Base-by-base conservation (phyloP, 805 yeast species). In the Debaryomyces castellii region DNA sequence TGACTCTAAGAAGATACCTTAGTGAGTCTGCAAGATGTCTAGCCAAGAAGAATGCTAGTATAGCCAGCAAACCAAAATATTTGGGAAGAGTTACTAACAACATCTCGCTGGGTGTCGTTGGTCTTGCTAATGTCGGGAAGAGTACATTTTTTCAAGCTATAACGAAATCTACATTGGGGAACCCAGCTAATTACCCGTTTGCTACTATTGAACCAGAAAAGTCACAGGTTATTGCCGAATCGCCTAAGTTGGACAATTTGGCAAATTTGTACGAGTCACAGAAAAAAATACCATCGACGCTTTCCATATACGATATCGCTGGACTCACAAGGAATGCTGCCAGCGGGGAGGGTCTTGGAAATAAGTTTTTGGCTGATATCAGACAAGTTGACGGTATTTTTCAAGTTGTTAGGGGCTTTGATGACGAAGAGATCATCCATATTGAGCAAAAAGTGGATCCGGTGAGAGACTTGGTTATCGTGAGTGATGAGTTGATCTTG, bases 201-300 rank as follows among this genome's bases (percentile, higher is more conserved):
- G 90, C 90, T 8, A 84, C 90, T 7, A 85, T 84, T 45, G 87
- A 83, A 45, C 88, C 89, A 0, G 87, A 80, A 55, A 85, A 83
- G 59, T 82, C 85, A 27, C 65, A 76, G 41, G 78, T 79, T 4
- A 57, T 74, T 7, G 85, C 77, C 40, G 85, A 76, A 47, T 75
- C 81, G 10, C 57, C 63, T 17, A 72, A 77, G 47, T 67, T 84
- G 18, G 76, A 79, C 41, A 71, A 66, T 43, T 70, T 83, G 36
- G 67, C 71, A 39, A 49, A 64, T 10, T 48, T 82, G 10, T 83
- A 80, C 57, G 59, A 64, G 14, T 81, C 88, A 0, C 64, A 66
- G 37, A 74, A 74, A 48, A 69, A 71, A 40, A 66, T 83, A 6
- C 84, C 85, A 5, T 75, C 87, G 0, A 67, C 71, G 12, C 66